Base-by-base conservation (phyloP, 2,329 filamentous ascomycete genomes). In the Aspergillus pseudotamarii region DNA sequence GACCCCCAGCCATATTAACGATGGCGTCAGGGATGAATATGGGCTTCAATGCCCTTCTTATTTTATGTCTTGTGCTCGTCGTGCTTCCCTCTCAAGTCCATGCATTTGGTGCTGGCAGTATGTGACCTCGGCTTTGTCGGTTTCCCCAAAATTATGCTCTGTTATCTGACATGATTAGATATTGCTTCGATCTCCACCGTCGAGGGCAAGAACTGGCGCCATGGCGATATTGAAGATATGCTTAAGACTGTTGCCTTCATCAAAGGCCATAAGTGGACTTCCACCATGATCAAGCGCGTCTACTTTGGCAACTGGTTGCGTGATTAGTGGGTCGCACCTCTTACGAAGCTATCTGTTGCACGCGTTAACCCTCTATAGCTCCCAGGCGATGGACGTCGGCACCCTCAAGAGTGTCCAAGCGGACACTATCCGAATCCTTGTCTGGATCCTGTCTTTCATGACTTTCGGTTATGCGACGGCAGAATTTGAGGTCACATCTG, bases 221-320 rank as follows among this genome's bases (percentile, higher is more conserved):
- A 84, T 82, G 82, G 82, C 46, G 91, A 93, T 75, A 93, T 93
- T 66, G 90, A 93, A 81, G 92, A 94, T 77, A 88, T 92, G 80
- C 87, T 95, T 71, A 90, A 91, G 77, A 91, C 88, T 6, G 80
- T 94, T 68, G 87, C 89, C 34, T 94, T 92, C 72, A 84, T 94
- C 62, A 85, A 90, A 66, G 91, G 91, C 62, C 92, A 93, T 75
- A 94, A 94, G 81, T 95, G 92, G 92, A 91, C 90, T 1, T 88
- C 88, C 16, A 89, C 91, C 83, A 87, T 91, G 79, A 85, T 94
- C 59, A 90, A 91, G 79, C 85, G 91, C 60, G 89, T 89, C 34
- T 94, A 93, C 79, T 94, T 94, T 81, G 91, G 92, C 46, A 95
- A 95, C 78, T 95, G 92, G 91, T 82, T 94, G 46, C 86, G 92